phyloP scores from a whole-genome alignment of 495 filamentous ascomycete species.

The Aspergillus sparsus region DNA sequence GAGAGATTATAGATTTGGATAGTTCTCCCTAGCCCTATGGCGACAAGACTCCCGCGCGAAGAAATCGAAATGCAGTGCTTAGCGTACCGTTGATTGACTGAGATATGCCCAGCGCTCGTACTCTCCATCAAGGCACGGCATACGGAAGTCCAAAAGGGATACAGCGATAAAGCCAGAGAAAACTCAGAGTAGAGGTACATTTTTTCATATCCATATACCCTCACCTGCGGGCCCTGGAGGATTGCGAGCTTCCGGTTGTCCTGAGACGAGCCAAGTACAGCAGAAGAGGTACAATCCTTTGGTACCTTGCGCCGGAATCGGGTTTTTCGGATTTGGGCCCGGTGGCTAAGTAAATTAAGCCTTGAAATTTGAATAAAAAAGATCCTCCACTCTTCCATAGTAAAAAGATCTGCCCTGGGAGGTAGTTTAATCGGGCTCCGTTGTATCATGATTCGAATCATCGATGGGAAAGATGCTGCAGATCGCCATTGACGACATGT shows the following conservation, averaged over 20 bases:
- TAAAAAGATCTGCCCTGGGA: slow-evolving; percentile 11
- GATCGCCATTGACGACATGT: slow-evolving; percentile 21
- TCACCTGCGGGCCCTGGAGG: slow-evolving; percentile 20
- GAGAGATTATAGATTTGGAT: slow-evolving; percentile 26
- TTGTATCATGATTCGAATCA: slow-evolving; percentile 19
- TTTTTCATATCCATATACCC: slow-evolving; percentile 9
- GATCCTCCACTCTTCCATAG: slow-evolving; percentile 20
- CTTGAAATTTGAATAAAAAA: slow-evolving; percentile 21
- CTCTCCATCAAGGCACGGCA: slow-evolving; percentile 18
- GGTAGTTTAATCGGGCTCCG: slow-evolving; percentile 21
- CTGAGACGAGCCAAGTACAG: slow-evolving; percentile 6
- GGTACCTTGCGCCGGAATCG: slow-evolving; percentile 13
- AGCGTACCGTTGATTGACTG: slow-evolving; percentile 21
- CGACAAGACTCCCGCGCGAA: slow-evolving; percentile 17
- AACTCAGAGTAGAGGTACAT: slow-evolving; percentile 10
- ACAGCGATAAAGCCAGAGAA: slow-evolving; percentile 18
- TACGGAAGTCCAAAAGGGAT: slow-evolving; percentile 23
- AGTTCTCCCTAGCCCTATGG: slow-evolving; percentile 20
- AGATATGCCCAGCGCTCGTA: slow-evolving; percentile 7
- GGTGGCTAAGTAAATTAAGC: slow-evolving; percentile 20
- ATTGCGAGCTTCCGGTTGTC: slow-evolving; percentile 18
- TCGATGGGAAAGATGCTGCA: slow-evolving; percentile 23
- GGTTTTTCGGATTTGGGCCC: slow-evolving; percentile 14
- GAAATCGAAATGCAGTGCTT: slow-evolving; percentile 25
- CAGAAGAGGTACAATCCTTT: slow-evolving; percentile 12